phyloP scores from a whole-genome alignment of 2,329 filamentous ascomycete genomes.

The Arthrobotrys entomopaga region DNA sequence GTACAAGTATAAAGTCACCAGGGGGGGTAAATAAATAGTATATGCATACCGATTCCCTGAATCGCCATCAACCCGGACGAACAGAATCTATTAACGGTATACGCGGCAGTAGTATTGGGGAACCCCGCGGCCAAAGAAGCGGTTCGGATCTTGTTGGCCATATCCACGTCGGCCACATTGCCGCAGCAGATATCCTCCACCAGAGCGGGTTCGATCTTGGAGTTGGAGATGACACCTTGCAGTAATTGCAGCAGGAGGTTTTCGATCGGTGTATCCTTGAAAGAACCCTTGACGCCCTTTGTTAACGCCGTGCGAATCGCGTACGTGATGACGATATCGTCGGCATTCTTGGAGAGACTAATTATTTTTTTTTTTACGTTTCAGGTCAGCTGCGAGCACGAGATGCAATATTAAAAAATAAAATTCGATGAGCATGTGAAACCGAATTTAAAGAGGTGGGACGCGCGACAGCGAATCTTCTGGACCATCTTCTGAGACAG shows the following conservation, averaged over 20 bases:
- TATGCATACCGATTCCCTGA: conserved; percentile 76
- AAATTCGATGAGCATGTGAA: background rate
- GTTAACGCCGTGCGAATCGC: conserved; percentile 87
- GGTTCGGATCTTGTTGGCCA: conserved; percentile 89
- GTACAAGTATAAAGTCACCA: too few species aligned
- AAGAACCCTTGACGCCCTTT: conserved; percentile 86
- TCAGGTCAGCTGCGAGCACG: conserved; percentile 8
- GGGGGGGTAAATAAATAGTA: background rate
- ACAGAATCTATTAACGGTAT: conserved; percentile 93
- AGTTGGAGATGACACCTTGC: conserved; percentile 73
- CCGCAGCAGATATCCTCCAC: conserved; percentile 92
- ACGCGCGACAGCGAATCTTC: conserved; percentile 12
- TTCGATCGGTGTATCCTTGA: conserved; percentile 94
- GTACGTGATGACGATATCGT: conserved; percentile 95
- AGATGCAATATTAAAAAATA: conserved; percentile 18
- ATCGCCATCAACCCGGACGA: conserved; percentile 94
- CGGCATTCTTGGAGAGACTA: conserved; percentile 89
- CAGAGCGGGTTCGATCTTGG: conserved; percentile 79
- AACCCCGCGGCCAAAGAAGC: conserved; percentile 90
- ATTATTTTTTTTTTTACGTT: conserved; percentile 9
- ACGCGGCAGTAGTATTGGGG: conserved; percentile 86
- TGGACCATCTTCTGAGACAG: conserved; percentile 31
- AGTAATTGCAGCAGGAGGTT: conserved; percentile 84
- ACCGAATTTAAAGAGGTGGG: background rate
- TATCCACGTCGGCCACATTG: conserved; percentile 88